phyloP scores from a whole-genome alignment of 352 stramenopile species.

The Plasmopara muralis region DNA sequence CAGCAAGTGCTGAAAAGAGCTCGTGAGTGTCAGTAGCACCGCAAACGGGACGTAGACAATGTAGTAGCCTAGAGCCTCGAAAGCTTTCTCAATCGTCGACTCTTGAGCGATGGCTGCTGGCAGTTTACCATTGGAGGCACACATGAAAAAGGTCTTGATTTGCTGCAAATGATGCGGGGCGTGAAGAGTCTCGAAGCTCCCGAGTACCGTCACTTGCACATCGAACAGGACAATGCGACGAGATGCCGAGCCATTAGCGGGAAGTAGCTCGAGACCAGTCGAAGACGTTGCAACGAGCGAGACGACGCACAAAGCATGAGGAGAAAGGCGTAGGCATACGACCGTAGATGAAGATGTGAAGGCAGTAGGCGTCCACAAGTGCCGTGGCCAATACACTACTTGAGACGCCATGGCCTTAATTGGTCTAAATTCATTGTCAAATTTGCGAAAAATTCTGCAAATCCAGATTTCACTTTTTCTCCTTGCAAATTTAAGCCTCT shows the following conservation, averaged over 20 bases:
- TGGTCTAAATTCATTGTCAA: too few species aligned
- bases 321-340: conserved; percentile 18
- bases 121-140: neutral
- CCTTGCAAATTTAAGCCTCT: too few species aligned
- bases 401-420: neutral
- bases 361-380: conserved; percentile 9
- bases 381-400: conserved; percentile 48
- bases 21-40: conserved; percentile 15
- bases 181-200: conserved; percentile 17
- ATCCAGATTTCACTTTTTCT: too few species aligned
- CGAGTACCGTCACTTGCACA: conserved; percentile 13
- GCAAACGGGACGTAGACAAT: conserved; percentile 19
- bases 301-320: conserved; percentile 29
- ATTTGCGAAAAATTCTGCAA: too few species aligned
- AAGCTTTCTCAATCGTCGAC: neutral
- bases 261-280: conserved; percentile 8
- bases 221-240: conserved; percentile 27
- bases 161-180: conserved; percentile 14
- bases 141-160: conserved; percentile 8
- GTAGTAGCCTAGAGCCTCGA: conserved; percentile 23
- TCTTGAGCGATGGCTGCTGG: neutral
- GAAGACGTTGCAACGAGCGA: conserved; percentile 8
- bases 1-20: conserved; percentile 11
- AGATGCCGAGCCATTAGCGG: conserved; percentile 2
- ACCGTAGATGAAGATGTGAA: conserved; percentile 1